Conservation (phyloP, 345 rosid genomes). For the Xanthoceras sorbifolium region DNA sequence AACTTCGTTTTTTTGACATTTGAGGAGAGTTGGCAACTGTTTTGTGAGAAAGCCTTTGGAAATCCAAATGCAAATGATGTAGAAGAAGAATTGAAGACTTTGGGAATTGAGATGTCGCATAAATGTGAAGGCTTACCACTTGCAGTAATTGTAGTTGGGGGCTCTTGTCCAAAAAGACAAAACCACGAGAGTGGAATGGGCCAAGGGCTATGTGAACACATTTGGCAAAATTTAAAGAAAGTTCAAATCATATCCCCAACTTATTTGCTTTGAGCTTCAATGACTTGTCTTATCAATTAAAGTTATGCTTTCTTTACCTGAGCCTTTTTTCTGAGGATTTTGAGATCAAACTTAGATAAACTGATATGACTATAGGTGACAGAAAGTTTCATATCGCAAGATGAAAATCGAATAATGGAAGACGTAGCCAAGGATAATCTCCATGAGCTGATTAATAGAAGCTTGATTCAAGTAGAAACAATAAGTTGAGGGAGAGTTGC, state of each 20-base stretch:
- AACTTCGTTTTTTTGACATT: conserved; percentile 16
- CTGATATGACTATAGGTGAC: conserved; percentile 30
- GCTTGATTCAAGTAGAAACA: conserved; percentile 30
- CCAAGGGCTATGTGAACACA: background rate
- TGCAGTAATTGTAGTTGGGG: conserved; percentile 34
- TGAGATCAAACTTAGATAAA: conserved; percentile 16
- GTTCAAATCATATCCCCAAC: conserved; percentile 21
- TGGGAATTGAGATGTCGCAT: conserved; percentile 23
- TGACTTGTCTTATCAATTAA: conserved; percentile 31
- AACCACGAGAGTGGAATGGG: background rate
- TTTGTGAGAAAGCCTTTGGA: conserved; percentile 26
- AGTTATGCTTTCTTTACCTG: conserved; percentile 32
- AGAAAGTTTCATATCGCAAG: conserved; percentile 25
- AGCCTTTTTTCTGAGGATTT: conserved; percentile 33
- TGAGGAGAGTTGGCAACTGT: conserved; percentile 29
- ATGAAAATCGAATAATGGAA: conserved; percentile 28
- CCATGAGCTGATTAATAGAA: conserved; percentile 26
- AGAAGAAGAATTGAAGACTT: conserved; percentile 12
- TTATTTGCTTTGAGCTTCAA: conserved; percentile 33
- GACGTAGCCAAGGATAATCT: conserved; percentile 30
- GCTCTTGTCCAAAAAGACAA: conserved; percentile 24
- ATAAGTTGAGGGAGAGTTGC: conserved; percentile 16
- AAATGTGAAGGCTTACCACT: conserved; percentile 35
- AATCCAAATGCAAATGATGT: background rate
- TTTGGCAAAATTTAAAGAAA: conserved; percentile 1